Evolutionary conservation across 164 flowering plant genomes (phyloP).

Genomic region (Taxillus chinensis): DNA sequence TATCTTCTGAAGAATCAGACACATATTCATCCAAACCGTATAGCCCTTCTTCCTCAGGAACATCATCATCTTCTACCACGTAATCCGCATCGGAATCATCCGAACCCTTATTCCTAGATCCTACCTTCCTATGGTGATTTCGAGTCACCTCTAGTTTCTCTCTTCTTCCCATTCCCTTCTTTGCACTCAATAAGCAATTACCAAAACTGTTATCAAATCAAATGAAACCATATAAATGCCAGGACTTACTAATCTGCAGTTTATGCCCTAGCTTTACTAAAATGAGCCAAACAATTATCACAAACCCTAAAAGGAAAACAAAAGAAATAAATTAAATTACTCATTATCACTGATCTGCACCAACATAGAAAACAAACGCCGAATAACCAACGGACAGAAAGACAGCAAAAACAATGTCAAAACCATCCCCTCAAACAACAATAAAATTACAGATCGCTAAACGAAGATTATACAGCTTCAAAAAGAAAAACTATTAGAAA

Average conservation of each 20-base stretch:
- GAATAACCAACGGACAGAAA: no score
- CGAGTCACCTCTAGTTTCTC: background rate
- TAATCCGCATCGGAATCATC: conserved; percentile 4
- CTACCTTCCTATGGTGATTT: background rate
- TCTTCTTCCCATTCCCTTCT: background rate
- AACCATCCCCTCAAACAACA: no score
- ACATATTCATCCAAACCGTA: background rate
- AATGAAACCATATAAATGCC: conserved; percentile 4
- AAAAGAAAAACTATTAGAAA: no score
- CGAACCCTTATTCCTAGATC: background rate
- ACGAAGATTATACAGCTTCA: no score
- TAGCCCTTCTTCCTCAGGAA: conserved; percentile 2
- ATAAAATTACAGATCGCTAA: no score
- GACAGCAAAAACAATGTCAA: no score
- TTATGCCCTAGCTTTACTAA: conserved; percentile 8
- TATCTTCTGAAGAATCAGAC: conserved; percentile 23
- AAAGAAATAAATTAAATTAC: background rate
- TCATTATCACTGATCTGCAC: background rate
- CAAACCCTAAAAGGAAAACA: background rate
- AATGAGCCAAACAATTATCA: conserved; percentile 1
- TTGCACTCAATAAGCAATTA: background rate
- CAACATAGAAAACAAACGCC: background rate
- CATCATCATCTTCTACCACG: background rate
- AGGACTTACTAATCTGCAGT: conserved; percentile 2
- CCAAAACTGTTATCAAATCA: conserved; percentile 3